Evolutionary conservation across 768 basidiomycete genomes (phyloP).

Genomic region (Boletus rubescentipes): DNA sequence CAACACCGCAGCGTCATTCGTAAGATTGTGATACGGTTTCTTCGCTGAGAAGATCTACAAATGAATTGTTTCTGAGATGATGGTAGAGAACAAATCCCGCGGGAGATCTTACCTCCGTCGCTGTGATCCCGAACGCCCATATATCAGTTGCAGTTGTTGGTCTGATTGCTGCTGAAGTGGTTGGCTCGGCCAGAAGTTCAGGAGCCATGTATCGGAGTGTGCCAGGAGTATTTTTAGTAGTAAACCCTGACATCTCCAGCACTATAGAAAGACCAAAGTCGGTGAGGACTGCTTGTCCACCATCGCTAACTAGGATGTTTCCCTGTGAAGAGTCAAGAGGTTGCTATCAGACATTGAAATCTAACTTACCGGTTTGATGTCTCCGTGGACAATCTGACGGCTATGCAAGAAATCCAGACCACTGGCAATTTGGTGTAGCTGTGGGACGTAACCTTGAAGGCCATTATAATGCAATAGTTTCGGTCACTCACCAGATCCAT

Average conservation of each 20-base stretch:
- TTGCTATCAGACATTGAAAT: neutral
- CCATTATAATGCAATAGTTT: neutral
- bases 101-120: slow-evolving; percentile 31
- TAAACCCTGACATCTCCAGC: slow-evolving; percentile 36
- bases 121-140: slow-evolving; percentile 40
- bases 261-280: slow-evolving; percentile 43
- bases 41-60: slow-evolving; percentile 26
- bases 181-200: slow-evolving; percentile 29
- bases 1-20: slow-evolving; percentile 18
- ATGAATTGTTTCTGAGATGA: neutral
- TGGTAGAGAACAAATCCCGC: neutral
- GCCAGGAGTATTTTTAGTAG: slow-evolving; percentile 34
- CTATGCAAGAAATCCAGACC: slow-evolving; percentile 27
- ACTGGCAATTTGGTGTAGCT: slow-evolving; percentile 23
- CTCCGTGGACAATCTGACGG: slow-evolving; percentile 33
- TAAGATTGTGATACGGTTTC: slow-evolving; percentile 19
- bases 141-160: slow-evolving; percentile 32
- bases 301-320: slow-evolving; percentile 38
- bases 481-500: slow-evolving; percentile 22
- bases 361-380: slow-evolving; percentile 37
- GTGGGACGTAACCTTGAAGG: neutral
- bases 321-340: slow-evolving; percentile 24
- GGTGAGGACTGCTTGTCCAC: slow-evolving; percentile 31
- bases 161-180: slow-evolving; percentile 13
- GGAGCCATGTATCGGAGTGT: slow-evolving; percentile 42